These are phyloP conservation scores for Prunus mira DNA, from an alignment of 306 rosid genomes.

Conservation along the genomic window DNA sequence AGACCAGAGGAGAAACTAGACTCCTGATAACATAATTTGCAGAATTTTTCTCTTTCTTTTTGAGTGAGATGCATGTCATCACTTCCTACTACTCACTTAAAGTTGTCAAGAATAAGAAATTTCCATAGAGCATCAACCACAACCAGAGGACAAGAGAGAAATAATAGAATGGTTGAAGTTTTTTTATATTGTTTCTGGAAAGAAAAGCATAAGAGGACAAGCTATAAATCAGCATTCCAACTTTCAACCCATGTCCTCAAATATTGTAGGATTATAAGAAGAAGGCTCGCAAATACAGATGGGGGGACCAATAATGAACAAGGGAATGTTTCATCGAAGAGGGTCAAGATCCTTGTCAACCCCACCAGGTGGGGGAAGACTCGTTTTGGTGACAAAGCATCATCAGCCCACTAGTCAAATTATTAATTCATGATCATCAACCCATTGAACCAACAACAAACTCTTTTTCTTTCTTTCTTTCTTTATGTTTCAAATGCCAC, in stretches of 20 bases:
- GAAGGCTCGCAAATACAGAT: slow-evolving; percentile 21
- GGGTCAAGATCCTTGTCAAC: slow-evolving; percentile 95
- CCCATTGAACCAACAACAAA: slow-evolving; percentile 25
- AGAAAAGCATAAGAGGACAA: slow-evolving; percentile 47
- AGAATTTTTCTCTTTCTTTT: background rate
- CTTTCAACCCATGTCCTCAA: slow-evolving; percentile 53
- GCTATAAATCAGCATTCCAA: slow-evolving; percentile 42
- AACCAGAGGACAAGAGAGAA: slow-evolving; percentile 11
- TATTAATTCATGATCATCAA: slow-evolving; percentile 45
- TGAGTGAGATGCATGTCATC: slow-evolving; percentile 6
- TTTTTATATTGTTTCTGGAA: background rate
- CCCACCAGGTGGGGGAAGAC: slow-evolving; percentile 49
- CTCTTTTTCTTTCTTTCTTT: slow-evolving; percentile 6
- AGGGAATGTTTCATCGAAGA: slow-evolving; percentile 79
- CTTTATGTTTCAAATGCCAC: slow-evolving; percentile 42
- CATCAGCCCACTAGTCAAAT: slow-evolving; percentile 49
- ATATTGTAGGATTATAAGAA: slow-evolving; percentile 48
- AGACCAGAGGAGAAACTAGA: background rate
- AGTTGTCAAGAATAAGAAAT: background rate
- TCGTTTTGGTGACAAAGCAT: slow-evolving; percentile 45
- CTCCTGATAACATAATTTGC: slow-evolving; percentile 19
- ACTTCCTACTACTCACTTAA: background rate
- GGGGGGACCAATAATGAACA: slow-evolving; percentile 48
- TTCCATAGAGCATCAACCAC: background rate
- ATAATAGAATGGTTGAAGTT: slow-evolving; percentile 13